Conservation (phyloP, 495 filamentous ascomycete genomes). For the Tetracladium marchalianum region DNA sequence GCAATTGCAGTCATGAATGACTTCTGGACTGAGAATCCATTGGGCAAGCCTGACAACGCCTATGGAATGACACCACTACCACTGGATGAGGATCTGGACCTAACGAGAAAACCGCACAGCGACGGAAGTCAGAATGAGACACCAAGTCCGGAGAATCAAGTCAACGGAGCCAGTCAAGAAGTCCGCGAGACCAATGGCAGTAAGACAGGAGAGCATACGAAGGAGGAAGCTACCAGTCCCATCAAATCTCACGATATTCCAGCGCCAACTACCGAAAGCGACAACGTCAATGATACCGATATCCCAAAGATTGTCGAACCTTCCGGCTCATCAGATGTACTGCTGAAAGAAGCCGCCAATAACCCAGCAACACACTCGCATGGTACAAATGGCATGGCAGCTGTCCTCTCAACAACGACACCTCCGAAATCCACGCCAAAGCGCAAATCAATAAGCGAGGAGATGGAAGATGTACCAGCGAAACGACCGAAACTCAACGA, state of each 20-base stretch:
- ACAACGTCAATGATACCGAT: no score
- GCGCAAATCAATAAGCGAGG: constrained; percentile 15
- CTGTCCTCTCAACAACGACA: constrained; percentile 23
- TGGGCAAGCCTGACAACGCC: constrained; percentile 17
- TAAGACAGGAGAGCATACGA: constrained; percentile 22
- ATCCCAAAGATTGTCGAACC: no score
- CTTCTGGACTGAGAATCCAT: constrained; percentile 62
- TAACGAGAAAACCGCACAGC: constrained; percentile 3
- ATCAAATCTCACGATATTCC: neutral
- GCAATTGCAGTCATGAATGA: constrained; percentile 64
- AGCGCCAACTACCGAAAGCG: no score
- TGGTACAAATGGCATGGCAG: constrained; percentile 20
- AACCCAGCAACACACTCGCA: constrained; percentile 27
- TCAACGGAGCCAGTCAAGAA: neutral
- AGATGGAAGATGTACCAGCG: constrained; percentile 20
- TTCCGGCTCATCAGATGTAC: constrained; percentile 20
- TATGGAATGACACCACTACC: constrained; percentile 9
- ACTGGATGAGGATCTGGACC: constrained; percentile 15
- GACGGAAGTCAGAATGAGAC: neutral
- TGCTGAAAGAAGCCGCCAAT: constrained; percentile 37
- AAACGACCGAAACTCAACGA: constrained; percentile 22
- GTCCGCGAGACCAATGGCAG: constrained; percentile 21
- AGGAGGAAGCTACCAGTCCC: neutral
- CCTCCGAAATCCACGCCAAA: constrained; percentile 16
- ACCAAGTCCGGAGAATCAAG: neutral